These are phyloP conservation scores for Apiospora saccharicola DNA, from an alignment of 2,329 filamentous ascomycete species.

Conservation along the genomic window DNA sequence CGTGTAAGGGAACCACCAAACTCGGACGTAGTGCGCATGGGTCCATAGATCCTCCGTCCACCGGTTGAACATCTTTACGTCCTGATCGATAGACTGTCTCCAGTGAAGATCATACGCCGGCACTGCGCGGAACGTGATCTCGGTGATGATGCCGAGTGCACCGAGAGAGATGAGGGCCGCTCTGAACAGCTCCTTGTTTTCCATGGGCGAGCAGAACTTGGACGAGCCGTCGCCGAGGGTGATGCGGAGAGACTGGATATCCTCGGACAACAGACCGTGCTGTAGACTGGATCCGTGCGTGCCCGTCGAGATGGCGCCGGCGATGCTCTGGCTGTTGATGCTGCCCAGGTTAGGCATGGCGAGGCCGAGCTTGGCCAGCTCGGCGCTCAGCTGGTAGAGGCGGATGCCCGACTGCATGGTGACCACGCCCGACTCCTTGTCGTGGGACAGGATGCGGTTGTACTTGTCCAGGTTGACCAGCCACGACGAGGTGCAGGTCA, in stretches of 20 bases:
- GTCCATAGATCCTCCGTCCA: slow-evolving; percentile 85
- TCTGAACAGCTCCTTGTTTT: slow-evolving; percentile 82
- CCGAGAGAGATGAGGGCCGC: slow-evolving; percentile 88
- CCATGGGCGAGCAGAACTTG: slow-evolving; percentile 72
- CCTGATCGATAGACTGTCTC: slow-evolving; percentile 79
- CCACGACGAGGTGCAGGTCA: slow-evolving; percentile 95
- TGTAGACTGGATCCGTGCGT: slow-evolving; percentile 88
- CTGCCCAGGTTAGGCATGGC: slow-evolving; percentile 93
- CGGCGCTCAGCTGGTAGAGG: slow-evolving; percentile 74
- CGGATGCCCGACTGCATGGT: slow-evolving; percentile 90
- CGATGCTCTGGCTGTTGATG: slow-evolving; percentile 93
- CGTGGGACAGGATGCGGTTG: slow-evolving; percentile 74
- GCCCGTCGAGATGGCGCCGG: slow-evolving; percentile 89
- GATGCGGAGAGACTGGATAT: slow-evolving; percentile 76
- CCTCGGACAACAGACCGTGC: slow-evolving; percentile 86
- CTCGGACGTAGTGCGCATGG: slow-evolving; percentile 84
- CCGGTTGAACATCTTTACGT: slow-evolving; percentile 70
- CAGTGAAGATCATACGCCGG: slow-evolving; percentile 86
- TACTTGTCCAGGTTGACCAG: slow-evolving; percentile 91
- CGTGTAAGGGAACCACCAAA: slow-evolving; percentile 98
- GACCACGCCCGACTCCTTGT: slow-evolving; percentile 70
- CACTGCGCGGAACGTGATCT: slow-evolving; percentile 84
- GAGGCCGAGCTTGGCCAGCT: slow-evolving; percentile 77
- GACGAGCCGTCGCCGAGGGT: slow-evolving; percentile 82
- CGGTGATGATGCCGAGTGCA: slow-evolving; percentile 87